Evolutionary conservation across 768 basidiomycete species (phyloP), one percentile per base, ranked within the genome.

Genomic region (Tulasnella sp.): DNA sequence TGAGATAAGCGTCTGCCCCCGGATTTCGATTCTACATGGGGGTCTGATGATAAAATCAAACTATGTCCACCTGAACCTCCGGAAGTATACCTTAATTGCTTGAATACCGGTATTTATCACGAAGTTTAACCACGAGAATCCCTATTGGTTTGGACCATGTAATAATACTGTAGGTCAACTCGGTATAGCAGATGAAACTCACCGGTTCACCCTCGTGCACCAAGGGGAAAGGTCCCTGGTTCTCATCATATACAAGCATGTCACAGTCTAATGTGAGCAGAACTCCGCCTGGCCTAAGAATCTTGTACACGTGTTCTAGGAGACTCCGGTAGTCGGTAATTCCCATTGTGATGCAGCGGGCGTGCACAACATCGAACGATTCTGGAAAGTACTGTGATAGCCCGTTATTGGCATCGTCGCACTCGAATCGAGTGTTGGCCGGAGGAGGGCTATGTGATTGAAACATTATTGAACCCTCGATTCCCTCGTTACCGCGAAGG

Each of bases 91-190:
- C 27, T n/a, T 56, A 18, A 77, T 38, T 14, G 76, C 76, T 14
- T 40, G 24, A 56, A 46, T 19, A 7, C 44, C 31, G 16, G 24
- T 5, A 8, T 14, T 19, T 39, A 40, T 56, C 31, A 77, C 34
- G 42, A 12, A 31, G 42, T 77, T n/a, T 10, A 77, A 18, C 76
- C 76, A 52, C 27, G 76, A 48, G 48, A 77, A 77, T 19, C 76
- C 76, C 76, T 77, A 56, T 5, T 1, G 56, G 4, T 27, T 58
- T 58, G 42, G 10, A 10, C 19, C 4, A 24, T 24, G 27, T 27
- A 7, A 58, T 21, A 24, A 24, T n/a, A n/a, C n/a, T n/a, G 42
- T 58, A 2, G 19, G 27, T 58, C 9, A 9, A 5, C 42, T 42
- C 1, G 42, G 42, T 5, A 24, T 6, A 24, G 4, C 9, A 8